These are phyloP conservation scores for Triangularia verruculosa DNA, from an alignment of 2,329 filamentous ascomycete genomes.

Conservation along the genomic window DNA sequence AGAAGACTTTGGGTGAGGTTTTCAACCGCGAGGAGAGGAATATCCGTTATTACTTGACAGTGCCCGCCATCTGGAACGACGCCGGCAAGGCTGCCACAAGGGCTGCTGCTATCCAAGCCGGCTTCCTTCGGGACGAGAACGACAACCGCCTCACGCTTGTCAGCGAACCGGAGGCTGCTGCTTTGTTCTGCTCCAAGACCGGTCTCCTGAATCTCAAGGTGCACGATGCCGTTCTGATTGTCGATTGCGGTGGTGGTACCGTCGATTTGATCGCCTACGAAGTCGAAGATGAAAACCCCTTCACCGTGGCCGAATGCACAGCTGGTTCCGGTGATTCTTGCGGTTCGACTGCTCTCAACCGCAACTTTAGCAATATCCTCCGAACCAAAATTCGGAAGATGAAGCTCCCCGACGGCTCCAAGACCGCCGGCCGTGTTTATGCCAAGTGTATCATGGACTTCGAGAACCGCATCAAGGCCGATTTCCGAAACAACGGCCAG, in stretches of 20 bases:
- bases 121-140: constrained; percentile 94
- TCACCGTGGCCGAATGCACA: constrained; percentile 95
- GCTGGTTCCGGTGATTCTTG: constrained; percentile 96
- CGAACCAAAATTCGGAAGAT: constrained; percentile 98
- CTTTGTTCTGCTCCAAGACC: constrained; percentile 96
- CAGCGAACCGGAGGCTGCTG: constrained; percentile 93
- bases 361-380: constrained; percentile 97
- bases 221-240: constrained; percentile 97
- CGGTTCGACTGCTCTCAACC: constrained; percentile 95
- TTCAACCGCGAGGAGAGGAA: constrained; percentile 98
- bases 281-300: constrained; percentile 95
- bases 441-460: constrained; percentile 99
- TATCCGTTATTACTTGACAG: constrained; percentile 95
- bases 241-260: constrained; percentile 96
- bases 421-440: constrained; percentile 96
- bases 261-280: constrained; percentile 99
- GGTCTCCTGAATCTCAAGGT: constrained; percentile 94
- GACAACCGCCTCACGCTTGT: constrained; percentile 94
- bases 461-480: constrained; percentile 98
- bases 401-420: constrained; percentile 95
- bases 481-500: constrained; percentile 98
- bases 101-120: constrained; percentile 93
- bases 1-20: constrained; percentile 95
- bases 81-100: constrained; percentile 95
- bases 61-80: constrained; percentile 99